phyloP scores from a whole-genome alignment of 2,329 filamentous ascomycete species.

The Neurospora crassa region DNA sequence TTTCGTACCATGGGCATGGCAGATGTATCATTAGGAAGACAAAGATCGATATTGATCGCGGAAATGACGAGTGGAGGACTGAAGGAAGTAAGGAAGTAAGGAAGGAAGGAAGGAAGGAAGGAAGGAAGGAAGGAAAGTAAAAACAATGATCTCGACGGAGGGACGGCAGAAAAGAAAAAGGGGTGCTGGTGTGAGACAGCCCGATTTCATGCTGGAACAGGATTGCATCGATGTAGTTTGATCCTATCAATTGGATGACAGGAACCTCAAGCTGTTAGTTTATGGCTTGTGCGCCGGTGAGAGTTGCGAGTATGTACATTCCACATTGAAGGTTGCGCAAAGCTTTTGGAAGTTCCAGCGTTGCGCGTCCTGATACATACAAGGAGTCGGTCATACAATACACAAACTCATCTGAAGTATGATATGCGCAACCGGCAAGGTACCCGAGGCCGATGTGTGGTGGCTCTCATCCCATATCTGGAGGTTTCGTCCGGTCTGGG shows the following conservation, averaged over 20 bases:
- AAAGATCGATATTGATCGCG: background rate
- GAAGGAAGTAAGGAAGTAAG: too few species aligned
- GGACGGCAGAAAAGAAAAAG: background rate
- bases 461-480: background rate
- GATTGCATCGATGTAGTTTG: background rate
- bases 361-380: background rate
- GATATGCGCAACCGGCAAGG: background rate
- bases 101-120: background rate
- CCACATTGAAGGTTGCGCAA: background rate
- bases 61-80: background rate
- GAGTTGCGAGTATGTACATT: background rate
- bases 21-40: background rate
- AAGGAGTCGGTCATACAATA: background rate
- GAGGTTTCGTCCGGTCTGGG: background rate
- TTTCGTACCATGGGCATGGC: background rate
- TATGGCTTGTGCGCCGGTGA: background rate
- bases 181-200: background rate
- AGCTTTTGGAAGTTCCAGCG: background rate
- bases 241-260: background rate
- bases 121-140: background rate
- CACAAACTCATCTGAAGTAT: background rate
- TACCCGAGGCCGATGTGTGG: background rate
- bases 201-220: background rate
- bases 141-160: background rate
- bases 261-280: background rate